Conservation (phyloP, 2,329 filamentous ascomycete genomes). For the Fusarium algeriense region DNA sequence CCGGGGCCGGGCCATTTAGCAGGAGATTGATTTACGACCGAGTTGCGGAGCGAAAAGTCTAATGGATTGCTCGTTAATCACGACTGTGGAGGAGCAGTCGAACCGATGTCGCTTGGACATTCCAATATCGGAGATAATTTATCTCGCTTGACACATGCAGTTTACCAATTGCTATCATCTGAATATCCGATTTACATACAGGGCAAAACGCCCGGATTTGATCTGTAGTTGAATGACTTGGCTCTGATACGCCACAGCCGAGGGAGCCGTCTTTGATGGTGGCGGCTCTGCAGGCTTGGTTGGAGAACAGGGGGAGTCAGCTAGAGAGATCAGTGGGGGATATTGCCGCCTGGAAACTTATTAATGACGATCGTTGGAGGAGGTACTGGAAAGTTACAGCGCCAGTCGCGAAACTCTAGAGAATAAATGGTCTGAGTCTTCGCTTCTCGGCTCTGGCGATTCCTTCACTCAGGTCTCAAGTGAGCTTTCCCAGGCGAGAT, state of each 20-base stretch:
- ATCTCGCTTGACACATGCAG: conserved; percentile 4
- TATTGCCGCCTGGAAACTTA: background rate
- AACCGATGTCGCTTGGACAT: conserved; percentile 37
- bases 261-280: conserved; percentile 14
- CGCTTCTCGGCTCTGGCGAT: background rate
- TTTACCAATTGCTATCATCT: conserved; percentile 3
- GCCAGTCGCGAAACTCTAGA: background rate
- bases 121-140: conserved; percentile 21
- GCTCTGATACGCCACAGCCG: conserved; percentile 32
- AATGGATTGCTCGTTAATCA: conserved; percentile 16
- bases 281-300: conserved; percentile 27
- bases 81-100: background rate
- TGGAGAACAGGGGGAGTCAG: conserved; percentile 12
- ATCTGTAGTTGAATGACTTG: background rate
- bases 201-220: background rate
- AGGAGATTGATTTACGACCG: conserved; percentile 29
- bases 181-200: background rate
- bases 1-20: conserved; percentile 6
- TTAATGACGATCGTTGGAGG: conserved; percentile 1
- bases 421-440: background rate
- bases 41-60: conserved; percentile 23
- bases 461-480: background rate
- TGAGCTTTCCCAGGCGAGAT: background rate
- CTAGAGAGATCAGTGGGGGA: background rate
- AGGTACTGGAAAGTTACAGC: conserved; percentile 17